Percentiles rank a stretch among this genome's conserved stretches.
These are phyloP conservation scores for Alternaria triticimaculans DNA, from an alignment of 2,329 filamentous ascomycete genomes.

Conservation along the genomic window DNA sequence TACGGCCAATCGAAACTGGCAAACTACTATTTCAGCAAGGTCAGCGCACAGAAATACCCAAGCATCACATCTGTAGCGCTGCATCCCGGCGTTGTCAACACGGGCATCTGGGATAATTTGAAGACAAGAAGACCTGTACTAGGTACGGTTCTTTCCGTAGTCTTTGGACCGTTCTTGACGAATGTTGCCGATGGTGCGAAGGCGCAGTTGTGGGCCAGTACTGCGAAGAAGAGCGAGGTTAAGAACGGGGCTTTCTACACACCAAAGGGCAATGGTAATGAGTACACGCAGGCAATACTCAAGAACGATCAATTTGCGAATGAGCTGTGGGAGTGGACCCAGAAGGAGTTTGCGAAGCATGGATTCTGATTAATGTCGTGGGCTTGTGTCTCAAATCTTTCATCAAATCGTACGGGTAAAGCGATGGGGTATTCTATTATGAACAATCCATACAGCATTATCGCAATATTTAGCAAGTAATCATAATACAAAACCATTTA, in stretches of 20 bases:
- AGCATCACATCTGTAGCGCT: slow-evolving; percentile 47
- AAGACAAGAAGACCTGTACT: neutral
- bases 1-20: slow-evolving; percentile 58
- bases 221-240: slow-evolving; percentile 44
- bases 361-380: neutral
- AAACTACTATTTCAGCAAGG: slow-evolving; percentile 51
- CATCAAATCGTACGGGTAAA: neutral
- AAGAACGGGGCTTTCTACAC: slow-evolving; percentile 49
- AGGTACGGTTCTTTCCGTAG: neutral
- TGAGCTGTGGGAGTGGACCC: slow-evolving; percentile 31
- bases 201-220: slow-evolving; percentile 52
- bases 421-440: neutral
- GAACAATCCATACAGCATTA: neutral
- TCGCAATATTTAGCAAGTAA: neutral
- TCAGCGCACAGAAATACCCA: slow-evolving; percentile 52
- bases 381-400: neutral
- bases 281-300: slow-evolving; percentile 4
- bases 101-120: slow-evolving; percentile 23
- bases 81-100: slow-evolving; percentile 55
- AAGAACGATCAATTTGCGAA: slow-evolving; percentile 19
- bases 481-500: neutral
- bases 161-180: neutral
- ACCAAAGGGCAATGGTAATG: slow-evolving; percentile 40
- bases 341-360: slow-evolving; percentile 22
- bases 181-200: slow-evolving; percentile 31